phyloP scores from a whole-genome alignment of 768 basidiomycete genomes.

The Pisolithus albus region DNA sequence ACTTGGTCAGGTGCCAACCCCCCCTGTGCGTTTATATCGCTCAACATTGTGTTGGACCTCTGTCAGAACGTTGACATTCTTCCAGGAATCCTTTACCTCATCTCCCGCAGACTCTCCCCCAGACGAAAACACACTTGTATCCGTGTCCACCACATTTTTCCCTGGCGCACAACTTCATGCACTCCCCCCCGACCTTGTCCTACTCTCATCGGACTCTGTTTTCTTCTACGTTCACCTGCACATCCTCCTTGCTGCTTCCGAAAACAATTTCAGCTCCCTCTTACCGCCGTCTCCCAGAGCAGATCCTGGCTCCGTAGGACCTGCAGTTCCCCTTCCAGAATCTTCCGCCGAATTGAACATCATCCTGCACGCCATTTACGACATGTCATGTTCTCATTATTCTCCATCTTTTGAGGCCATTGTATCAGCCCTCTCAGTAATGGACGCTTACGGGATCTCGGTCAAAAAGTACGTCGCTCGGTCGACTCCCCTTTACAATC shows the following conservation, averaged over 20 bases:
- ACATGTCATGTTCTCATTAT: conserved; percentile 68
- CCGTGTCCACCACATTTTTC: conserved; percentile 78
- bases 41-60: conserved; percentile 4
- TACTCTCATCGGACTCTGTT: conserved; percentile 69
- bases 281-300: conserved; percentile 40
- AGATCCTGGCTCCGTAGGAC: conserved; percentile 37
- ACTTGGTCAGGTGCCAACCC: conserved; percentile 51
- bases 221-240: conserved; percentile 77
- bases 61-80: conserved; percentile 1
- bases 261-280: conserved; percentile 56
- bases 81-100: conserved; percentile 27
- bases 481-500: conserved; percentile 48
- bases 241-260: conserved; percentile 51
- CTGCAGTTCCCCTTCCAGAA: conserved; percentile 56
- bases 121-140: conserved; percentile 50
- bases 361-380: conserved; percentile 65
- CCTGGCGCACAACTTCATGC: conserved; percentile 57
- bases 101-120: conserved; percentile 26
- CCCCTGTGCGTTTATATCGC: conserved; percentile 42
- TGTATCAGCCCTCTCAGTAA: conserved; percentile 45
- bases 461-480: conserved; percentile 42
- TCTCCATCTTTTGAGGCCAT: conserved; percentile 60
- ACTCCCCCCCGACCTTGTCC: conserved; percentile 53
- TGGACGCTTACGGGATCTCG: conserved; percentile 55
- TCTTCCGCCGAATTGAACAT: conserved; percentile 60